Conservation (phyloP, 768 basidiomycete genomes). For the Psilocybe tampanensis region DNA sequence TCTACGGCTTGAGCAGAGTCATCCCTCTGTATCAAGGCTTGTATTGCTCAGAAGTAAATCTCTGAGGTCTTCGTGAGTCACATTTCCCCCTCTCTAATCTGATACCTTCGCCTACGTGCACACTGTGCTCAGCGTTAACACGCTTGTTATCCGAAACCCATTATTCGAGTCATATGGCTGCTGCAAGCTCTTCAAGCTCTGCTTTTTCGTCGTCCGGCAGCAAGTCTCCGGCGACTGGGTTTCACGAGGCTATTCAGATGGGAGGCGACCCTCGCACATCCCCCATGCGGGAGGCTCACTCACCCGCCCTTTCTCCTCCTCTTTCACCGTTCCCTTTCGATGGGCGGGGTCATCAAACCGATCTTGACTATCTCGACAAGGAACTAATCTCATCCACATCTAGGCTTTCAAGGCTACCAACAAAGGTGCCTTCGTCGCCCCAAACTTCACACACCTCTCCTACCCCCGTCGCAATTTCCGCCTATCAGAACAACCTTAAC, state of each 20-base stretch:
- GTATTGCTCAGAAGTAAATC: conserved; percentile 16
- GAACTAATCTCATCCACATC: conserved; percentile 57
- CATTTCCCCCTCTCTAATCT: conserved; percentile 21
- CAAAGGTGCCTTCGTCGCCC: conserved; percentile 48
- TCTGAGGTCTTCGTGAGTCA: conserved; percentile 39
- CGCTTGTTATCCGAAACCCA: conserved; percentile 14
- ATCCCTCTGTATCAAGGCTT: conserved; percentile 11
- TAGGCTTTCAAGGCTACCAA: conserved; percentile 55
- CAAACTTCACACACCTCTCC: conserved; percentile 25
- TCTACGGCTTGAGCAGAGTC: conserved; percentile 22
- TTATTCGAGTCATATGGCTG: conserved; percentile 23
- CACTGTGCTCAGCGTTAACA: conserved; percentile 19
- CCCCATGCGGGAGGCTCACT: conserved; percentile 17
- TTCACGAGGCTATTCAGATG: conserved; percentile 21
- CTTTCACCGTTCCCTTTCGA: conserved; percentile 10
- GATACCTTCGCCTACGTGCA: conserved; percentile 32
- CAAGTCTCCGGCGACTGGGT: conserved; percentile 20
- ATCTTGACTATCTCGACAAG: conserved; percentile 37
- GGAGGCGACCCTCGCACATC: conserved; percentile 23
- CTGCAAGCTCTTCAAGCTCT: conserved; percentile 22
- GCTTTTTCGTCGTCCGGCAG: conserved; percentile 24
- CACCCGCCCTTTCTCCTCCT: conserved; percentile 21
- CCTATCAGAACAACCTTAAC: conserved; percentile 35
- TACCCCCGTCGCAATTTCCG: conserved; percentile 53
- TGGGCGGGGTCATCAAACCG: conserved; percentile 17